Evolutionary conservation across 345 rosid species (phyloP), one percentile per base, ranked within the genome.

Genomic region (Brassica carinata): DNA sequence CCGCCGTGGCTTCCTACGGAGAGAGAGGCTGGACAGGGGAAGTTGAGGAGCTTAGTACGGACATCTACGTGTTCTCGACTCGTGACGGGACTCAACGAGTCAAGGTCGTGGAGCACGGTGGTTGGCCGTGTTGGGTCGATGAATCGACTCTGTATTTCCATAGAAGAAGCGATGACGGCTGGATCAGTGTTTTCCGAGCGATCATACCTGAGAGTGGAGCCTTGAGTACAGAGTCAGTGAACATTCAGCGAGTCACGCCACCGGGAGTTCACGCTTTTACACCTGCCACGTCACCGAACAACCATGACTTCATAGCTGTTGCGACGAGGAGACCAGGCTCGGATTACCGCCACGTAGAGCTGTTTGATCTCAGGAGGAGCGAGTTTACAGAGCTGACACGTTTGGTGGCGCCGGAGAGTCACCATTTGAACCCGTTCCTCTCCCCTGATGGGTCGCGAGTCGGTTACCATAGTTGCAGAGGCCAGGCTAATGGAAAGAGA

Each of bases 71-170:
- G 0, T 94, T 91, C 85, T 79, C 79, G 77, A 94, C 97, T 80
- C 83, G 87, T n/a, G 93, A 94, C 70, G 97, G 97, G 74, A 78
- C 86, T 79, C 85, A 45, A 34, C 87, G 97, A 67, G 89, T 87
- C 74, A 94, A 92, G 86, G 88, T 89, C 10, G 90, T 90, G 38
- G 89, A 91, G 67, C 92, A 88, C 80, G 97, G 97, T 55, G 98
- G 95, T 0, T 94, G 98, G 98, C 97, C 97, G 67, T 81, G 89
- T 82, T 92, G 95, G 98, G 89, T 87, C 4, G 95, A 94, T 78
- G 94, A 92, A 7, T 84, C 82, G 3, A 92, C 95, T 8, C 69
- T 94, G 1, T 94, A 82, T 71, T 92, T 94, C 77, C 98, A 92
- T 58, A 83, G 90, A 65, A 86, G 88, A 81, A 91, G 92, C 72